phyloP scores from a whole-genome alignment of 352 stramenopile species.

The Phytophthora citricola region DNA sequence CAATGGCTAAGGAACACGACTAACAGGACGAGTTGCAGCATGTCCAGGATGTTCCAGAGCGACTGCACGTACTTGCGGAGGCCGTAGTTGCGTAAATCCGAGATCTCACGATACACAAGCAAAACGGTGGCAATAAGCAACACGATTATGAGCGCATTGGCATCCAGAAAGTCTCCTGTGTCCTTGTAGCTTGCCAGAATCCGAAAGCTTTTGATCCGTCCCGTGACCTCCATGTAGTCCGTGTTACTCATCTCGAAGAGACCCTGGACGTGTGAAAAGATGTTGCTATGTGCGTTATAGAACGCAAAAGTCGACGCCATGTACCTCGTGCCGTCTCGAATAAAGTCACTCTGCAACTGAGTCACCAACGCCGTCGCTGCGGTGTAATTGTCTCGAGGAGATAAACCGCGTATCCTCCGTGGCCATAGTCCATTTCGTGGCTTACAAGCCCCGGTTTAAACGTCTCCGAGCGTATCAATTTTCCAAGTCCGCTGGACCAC shows the following conservation, averaged over 20 bases:
- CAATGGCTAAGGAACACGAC: slow-evolving; percentile 70
- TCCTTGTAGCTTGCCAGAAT: slow-evolving; percentile 65
- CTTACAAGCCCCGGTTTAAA: slow-evolving; percentile 76
- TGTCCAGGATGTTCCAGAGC: slow-evolving; percentile 82
- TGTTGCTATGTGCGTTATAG: slow-evolving; percentile 79
- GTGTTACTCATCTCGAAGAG: slow-evolving; percentile 83
- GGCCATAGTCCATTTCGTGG: slow-evolving; percentile 74
- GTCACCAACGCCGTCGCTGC: slow-evolving; percentile 46
- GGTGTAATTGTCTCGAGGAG: slow-evolving; percentile 74
- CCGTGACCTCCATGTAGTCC: slow-evolving; percentile 79
- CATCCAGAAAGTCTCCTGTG: slow-evolving; percentile 45
- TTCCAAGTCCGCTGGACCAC: slow-evolving; percentile 47
- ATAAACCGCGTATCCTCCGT: slow-evolving; percentile 76
- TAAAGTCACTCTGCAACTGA: slow-evolving; percentile 64
- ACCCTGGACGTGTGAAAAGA: slow-evolving; percentile 78
- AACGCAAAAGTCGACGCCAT: slow-evolving; percentile 66
- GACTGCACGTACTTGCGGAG: slow-evolving; percentile 73
- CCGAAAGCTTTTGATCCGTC: slow-evolving; percentile 75
- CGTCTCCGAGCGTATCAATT: slow-evolving; percentile 67
- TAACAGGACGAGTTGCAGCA: slow-evolving; percentile 74
- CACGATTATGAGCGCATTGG: slow-evolving; percentile 73
- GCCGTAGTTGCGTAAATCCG: slow-evolving; percentile 56
- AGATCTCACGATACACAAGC: slow-evolving; percentile 61
- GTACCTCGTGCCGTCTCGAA: slow-evolving; percentile 72
- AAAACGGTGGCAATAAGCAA: slow-evolving; percentile 57